These are phyloP conservation scores for Phytophthora tubulina DNA, from an alignment of 352 stramenopile species.

Conservation along the genomic window DNA sequence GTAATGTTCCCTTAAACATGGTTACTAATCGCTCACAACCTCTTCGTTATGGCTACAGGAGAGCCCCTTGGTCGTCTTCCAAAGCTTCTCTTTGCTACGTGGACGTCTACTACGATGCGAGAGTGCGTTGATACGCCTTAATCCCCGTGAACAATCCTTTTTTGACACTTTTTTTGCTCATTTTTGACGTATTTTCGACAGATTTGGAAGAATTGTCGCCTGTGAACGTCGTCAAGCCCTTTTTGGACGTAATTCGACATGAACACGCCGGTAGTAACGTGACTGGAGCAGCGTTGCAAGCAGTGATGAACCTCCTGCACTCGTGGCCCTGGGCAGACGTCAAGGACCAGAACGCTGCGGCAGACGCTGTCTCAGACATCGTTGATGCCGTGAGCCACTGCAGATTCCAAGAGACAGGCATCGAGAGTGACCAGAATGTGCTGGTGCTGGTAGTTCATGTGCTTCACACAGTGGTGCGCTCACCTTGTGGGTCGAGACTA, in stretches of 20 bases:
- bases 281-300: slow-evolving; percentile 93
- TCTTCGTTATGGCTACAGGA: slow-evolving; percentile 42
- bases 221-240: slow-evolving; percentile 87
- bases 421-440: slow-evolving; percentile 92
- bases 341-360: slow-evolving; percentile 48
- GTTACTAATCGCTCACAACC: background rate
- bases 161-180: slow-evolving; percentile 10
- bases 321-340: slow-evolving; percentile 71
- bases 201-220: slow-evolving; percentile 71
- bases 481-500: slow-evolving; percentile 78
- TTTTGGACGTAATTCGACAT: slow-evolving; percentile 95
- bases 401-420: slow-evolving; percentile 94
- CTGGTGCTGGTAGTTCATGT: slow-evolving; percentile 95
- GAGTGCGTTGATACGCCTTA: slow-evolving; percentile 40
- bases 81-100: slow-evolving; percentile 69
- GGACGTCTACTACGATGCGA: slow-evolving; percentile 68
- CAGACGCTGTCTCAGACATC: slow-evolving; percentile 81
- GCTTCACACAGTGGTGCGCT: slow-evolving; percentile 94
- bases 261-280: slow-evolving; percentile 93
- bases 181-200: slow-evolving; percentile 34
- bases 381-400: slow-evolving; percentile 94
- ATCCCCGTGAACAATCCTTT: background rate
- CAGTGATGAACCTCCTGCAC: slow-evolving; percentile 96
- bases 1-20: background rate
- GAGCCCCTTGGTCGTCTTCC: slow-evolving; percentile 62